phyloP scores from a whole-genome alignment of 306 rosid genomes.

The Vachellia pachyceras region DNA sequence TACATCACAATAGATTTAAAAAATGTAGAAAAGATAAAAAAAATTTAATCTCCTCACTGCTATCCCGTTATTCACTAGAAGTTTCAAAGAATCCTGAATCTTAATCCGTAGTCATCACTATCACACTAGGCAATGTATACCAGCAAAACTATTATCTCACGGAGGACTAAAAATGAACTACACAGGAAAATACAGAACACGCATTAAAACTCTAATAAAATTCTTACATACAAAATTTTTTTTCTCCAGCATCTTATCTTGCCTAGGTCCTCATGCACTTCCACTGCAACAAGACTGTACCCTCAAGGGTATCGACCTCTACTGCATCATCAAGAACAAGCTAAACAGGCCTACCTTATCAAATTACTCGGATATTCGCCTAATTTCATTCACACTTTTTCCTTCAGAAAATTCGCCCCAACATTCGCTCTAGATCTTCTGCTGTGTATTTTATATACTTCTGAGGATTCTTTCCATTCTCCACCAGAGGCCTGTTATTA shows the following conservation, averaged over 20 bases:
- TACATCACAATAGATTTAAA: background rate
- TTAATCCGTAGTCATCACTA: background rate
- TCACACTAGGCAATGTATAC: constrained; percentile 11
- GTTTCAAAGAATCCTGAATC: constrained; percentile 13
- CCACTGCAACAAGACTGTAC: background rate
- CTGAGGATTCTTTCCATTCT: constrained; percentile 86
- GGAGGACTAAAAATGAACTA: constrained; percentile 31
- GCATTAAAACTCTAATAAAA: constrained; percentile 13
- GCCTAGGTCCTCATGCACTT: constrained; percentile 11
- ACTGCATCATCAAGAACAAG: background rate
- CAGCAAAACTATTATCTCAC: constrained; percentile 18
- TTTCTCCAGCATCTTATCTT: constrained; percentile 11
- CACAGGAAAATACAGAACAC: constrained; percentile 25
- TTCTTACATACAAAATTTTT: constrained; percentile 6
- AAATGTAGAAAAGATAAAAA: background rate
- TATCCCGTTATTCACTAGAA: background rate
- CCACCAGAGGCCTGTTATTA: constrained; percentile 72
- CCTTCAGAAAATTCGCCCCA: constrained; percentile 99
- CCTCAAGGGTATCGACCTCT: constrained; percentile 18
- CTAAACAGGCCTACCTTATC: constrained; percentile 22
- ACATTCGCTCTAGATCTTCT: constrained; percentile 92
- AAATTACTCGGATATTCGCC: constrained; percentile 40
- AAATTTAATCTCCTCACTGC: background rate
- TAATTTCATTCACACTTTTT: constrained; percentile 72
- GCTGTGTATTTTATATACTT: constrained; percentile 79